phyloP scores from a whole-genome alignment of 257 asterid species.

The Solanum chiquidenum region DNA sequence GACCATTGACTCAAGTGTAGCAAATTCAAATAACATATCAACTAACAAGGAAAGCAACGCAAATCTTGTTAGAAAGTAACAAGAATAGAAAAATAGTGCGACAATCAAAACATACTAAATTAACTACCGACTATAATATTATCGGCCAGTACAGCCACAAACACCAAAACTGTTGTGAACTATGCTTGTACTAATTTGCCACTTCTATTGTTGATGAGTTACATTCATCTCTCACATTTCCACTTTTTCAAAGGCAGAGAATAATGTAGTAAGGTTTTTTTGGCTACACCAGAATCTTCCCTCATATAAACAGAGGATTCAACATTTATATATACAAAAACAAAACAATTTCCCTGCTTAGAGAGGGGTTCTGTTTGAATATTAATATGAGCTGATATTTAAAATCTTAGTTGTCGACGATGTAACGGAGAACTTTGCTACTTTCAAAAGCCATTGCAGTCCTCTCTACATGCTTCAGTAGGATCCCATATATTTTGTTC shows the following conservation, averaged over 20 bases:
- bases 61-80: no score
- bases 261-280: background rate
- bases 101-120: no score
- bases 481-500: slow-evolving; percentile 48
- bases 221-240: background rate
- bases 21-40: no score
- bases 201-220: background rate
- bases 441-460: slow-evolving; percentile 39
- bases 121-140: background rate
- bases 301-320: background rate
- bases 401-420: background rate
- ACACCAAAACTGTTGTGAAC: background rate
- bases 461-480: slow-evolving; percentile 57
- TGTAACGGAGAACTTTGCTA: slow-evolving; percentile 1
- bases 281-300: background rate
- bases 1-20: no score
- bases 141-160: background rate
- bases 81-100: background rate
- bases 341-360: background rate
- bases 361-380: background rate
- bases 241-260: background rate
- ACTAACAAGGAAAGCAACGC: no score
- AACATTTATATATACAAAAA: background rate
- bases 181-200: background rate
- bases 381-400: no score